Evolutionary conservation across 345 rosid species (phyloP).

Genomic region (Kernera saxatilis): DNA sequence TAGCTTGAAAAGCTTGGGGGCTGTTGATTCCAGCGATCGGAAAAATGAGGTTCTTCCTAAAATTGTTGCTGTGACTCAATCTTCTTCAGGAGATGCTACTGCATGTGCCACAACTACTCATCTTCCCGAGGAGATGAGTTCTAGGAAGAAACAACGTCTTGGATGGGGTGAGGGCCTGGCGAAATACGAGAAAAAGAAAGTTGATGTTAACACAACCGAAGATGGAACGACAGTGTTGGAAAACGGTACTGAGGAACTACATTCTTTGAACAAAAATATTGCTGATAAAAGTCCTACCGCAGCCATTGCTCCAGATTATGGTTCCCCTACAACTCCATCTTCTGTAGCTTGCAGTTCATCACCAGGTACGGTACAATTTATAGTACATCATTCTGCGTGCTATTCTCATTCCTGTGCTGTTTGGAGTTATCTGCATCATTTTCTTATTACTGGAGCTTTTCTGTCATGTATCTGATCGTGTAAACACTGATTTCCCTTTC

Average conservation of each 20-base stretch:
- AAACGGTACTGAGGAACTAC: slow-evolving; percentile 36
- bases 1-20: slow-evolving; percentile 75
- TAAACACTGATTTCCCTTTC: neutral
- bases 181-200: slow-evolving; percentile 87
- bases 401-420: slow-evolving; percentile 5
- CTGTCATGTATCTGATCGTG: neutral
- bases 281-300: slow-evolving; percentile 65
- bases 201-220: slow-evolving; percentile 48
- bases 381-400: neutral
- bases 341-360: slow-evolving; percentile 91
- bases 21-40: slow-evolving; percentile 54
- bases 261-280: slow-evolving; percentile 41
- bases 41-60: slow-evolving; percentile 47
- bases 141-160: slow-evolving; percentile 89
- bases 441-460: neutral
- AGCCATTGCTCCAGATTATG: slow-evolving; percentile 49
- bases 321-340: slow-evolving; percentile 91
- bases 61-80: slow-evolving; percentile 40
- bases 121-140: slow-evolving; percentile 48
- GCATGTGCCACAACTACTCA: slow-evolving; percentile 43
- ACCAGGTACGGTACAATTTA: slow-evolving; percentile 45
- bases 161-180: slow-evolving; percentile 99
- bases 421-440: slow-evolving; percentile 5
- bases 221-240: slow-evolving; percentile 35
- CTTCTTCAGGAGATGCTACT: slow-evolving; percentile 67